phyloP scores from a whole-genome alignment of 2,329 filamentous ascomycete genomes.

The Xylaria sp. region DNA sequence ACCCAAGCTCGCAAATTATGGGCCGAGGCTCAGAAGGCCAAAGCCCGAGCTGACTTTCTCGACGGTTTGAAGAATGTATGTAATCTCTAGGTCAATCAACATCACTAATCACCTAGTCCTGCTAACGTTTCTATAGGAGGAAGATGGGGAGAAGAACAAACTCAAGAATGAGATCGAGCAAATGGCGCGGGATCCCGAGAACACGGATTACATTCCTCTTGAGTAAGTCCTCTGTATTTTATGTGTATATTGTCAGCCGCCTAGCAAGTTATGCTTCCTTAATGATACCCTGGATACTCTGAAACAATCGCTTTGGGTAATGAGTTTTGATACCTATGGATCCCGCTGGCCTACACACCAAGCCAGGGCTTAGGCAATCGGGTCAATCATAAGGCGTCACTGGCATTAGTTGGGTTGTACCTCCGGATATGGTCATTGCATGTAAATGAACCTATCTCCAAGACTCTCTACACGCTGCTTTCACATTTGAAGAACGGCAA shows the following conservation, averaged over 20 bases:
- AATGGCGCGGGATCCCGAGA: constrained; percentile 39
- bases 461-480: too few relatives aligned
- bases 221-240: constrained; percentile 1
- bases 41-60: constrained; percentile 45
- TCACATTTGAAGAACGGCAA: too few relatives aligned
- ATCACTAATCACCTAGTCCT: neutral
- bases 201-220: constrained; percentile 42
- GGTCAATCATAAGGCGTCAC: neutral
- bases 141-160: constrained; percentile 44
- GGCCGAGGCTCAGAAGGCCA: constrained; percentile 53
- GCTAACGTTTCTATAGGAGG: constrained; percentile 40
- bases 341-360: neutral
- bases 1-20: constrained; percentile 54
- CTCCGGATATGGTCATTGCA: neutral
- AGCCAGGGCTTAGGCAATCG: neutral
- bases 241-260: constrained; percentile 30
- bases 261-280: constrained; percentile 23
- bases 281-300: constrained; percentile 38
- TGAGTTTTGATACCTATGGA: neutral
- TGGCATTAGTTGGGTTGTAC: neutral
- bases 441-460: too few relatives aligned
- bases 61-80: constrained; percentile 45
- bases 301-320: neutral
- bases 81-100: neutral
- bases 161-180: constrained; percentile 38